Conservation (phyloP, 768 basidiomycete genomes). For the Tulasnella sp. region DNA sequence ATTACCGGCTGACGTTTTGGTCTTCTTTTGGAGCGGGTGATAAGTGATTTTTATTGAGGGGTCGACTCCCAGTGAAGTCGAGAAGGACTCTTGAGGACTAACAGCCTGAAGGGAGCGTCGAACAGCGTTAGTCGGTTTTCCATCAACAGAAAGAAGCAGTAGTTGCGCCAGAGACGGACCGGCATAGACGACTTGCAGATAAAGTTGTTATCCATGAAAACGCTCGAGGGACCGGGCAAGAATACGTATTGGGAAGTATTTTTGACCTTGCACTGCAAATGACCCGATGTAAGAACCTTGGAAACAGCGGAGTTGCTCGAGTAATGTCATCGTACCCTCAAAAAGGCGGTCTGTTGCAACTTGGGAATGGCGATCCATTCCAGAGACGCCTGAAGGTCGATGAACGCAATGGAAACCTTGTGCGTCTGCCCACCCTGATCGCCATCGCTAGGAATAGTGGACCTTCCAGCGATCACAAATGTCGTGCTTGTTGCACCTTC, state of each 20-base stretch:
- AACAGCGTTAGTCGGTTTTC: background rate
- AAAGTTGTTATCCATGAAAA: slow-evolving; percentile 28
- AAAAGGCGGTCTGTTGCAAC: background rate
- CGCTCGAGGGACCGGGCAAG: slow-evolving; percentile 25
- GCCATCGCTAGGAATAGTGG: slow-evolving; percentile 31
- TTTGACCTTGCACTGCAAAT: slow-evolving; percentile 25
- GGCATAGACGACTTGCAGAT: slow-evolving; percentile 22
- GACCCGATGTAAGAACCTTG: background rate
- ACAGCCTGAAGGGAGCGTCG: slow-evolving; percentile 20
- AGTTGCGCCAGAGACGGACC: background rate
- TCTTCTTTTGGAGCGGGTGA: slow-evolving; percentile 23
- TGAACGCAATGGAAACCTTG: slow-evolving; percentile 25
- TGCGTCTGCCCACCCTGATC: slow-evolving; percentile 16
- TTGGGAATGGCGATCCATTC: slow-evolving; percentile 28
- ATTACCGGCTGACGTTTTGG: background rate
- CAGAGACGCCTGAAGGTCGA: slow-evolving; percentile 24
- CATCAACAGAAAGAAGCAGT: background rate
- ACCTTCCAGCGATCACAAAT: slow-evolving; percentile 27
- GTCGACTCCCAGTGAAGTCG: slow-evolving; percentile 30
- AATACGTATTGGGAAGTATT: slow-evolving; percentile 29
- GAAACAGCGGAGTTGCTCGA: background rate
- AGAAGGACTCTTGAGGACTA: slow-evolving; percentile 28
- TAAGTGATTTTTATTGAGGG: slow-evolving; percentile 27
- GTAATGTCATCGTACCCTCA: slow-evolving; percentile 5
- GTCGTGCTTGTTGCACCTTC: slow-evolving; percentile 25